Percentiles rank a stretch among this genome's conserved stretches.
Conservation (phyloP, 2,329 filamentous ascomycete species). For the Sporothrix globosa region DNA sequence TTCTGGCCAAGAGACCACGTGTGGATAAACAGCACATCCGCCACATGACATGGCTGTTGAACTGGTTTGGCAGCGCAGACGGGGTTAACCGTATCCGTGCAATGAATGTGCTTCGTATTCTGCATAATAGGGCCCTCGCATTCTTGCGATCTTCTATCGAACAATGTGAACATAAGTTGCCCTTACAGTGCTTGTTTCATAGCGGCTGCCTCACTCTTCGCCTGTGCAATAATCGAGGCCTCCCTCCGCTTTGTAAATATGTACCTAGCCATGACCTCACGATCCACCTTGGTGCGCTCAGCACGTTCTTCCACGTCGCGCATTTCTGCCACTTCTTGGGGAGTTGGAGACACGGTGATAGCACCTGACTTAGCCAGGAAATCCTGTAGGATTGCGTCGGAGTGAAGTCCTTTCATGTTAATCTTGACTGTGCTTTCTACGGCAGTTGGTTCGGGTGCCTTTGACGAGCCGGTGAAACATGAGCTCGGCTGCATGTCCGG, state of each 20-base stretch:
- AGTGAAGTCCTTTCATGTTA: constrained; percentile 66
- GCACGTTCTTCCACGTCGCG: constrained; percentile 59
- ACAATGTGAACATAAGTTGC: background rate
- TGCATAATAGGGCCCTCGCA: too few relatives aligned
- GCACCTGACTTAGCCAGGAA: constrained; percentile 67
- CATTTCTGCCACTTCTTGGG: constrained; percentile 66
- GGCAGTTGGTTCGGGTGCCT: constrained; percentile 53
- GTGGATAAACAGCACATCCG: background rate
- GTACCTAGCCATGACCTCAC: constrained; percentile 55
- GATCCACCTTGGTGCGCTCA: constrained; percentile 57
- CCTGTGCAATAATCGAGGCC: constrained; percentile 60
- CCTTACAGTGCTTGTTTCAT: constrained; percentile 43
- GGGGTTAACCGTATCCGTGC: too few relatives aligned
- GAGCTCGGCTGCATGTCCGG: constrained; percentile 50
- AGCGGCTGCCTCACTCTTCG: constrained; percentile 53
- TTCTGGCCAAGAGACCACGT: background rate
- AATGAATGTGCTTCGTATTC: too few relatives aligned
- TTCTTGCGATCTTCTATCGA: background rate
- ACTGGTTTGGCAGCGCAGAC: background rate
- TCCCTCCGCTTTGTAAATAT: constrained; percentile 64
- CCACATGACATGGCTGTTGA: background rate
- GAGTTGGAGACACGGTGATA: constrained; percentile 57
- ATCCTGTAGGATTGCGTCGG: constrained; percentile 64
- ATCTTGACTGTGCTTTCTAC: constrained; percentile 58
- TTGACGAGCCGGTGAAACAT: constrained; percentile 53